phyloP scores from a whole-genome alignment of 2,329 filamentous ascomycete genomes.

The Teratosphaeria gauchensis region DNA sequence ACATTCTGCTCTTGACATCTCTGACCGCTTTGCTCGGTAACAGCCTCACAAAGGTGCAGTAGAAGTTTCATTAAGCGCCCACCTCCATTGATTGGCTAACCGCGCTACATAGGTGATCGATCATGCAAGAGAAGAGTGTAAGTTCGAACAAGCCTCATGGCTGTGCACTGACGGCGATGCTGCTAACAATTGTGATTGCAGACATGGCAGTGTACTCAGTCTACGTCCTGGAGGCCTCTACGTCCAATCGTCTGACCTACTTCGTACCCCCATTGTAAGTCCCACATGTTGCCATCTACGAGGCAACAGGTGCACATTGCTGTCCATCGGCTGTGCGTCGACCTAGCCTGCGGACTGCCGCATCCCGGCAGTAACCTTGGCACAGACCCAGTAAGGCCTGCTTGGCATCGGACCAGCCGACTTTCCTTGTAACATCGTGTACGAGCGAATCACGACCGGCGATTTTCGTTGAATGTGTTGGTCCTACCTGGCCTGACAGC shows the following conservation, averaged over 20 bases:
- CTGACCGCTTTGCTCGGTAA: constrained; percentile 71
- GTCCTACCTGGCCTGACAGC: neutral
- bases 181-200: constrained; percentile 11
- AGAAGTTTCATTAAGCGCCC: constrained; percentile 16
- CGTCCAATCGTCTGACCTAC: constrained; percentile 40
- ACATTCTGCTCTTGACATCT: constrained; percentile 69
- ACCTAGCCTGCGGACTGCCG: neutral
- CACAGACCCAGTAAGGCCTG: neutral
- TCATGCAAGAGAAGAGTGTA: constrained; percentile 62
- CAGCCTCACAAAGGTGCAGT: constrained; percentile 45
- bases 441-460: neutral
- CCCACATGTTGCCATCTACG: constrained; percentile 19
- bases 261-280: constrained; percentile 34
- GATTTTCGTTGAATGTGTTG: constrained; percentile 1
- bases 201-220: constrained; percentile 37
- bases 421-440: neutral
- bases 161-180: constrained; percentile 3
- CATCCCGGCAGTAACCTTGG: neutral
- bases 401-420: neutral
- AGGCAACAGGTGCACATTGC: constrained; percentile 11
- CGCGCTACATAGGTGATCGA: constrained; percentile 42
- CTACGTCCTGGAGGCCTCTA: constrained; percentile 44
- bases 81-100: constrained; percentile 23
- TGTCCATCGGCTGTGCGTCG: neutral
- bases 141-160: constrained; percentile 54